These are phyloP conservation scores for Mycena vitilis DNA, from an alignment of 768 basidiomycete genomes.

Conservation along the genomic window DNA sequence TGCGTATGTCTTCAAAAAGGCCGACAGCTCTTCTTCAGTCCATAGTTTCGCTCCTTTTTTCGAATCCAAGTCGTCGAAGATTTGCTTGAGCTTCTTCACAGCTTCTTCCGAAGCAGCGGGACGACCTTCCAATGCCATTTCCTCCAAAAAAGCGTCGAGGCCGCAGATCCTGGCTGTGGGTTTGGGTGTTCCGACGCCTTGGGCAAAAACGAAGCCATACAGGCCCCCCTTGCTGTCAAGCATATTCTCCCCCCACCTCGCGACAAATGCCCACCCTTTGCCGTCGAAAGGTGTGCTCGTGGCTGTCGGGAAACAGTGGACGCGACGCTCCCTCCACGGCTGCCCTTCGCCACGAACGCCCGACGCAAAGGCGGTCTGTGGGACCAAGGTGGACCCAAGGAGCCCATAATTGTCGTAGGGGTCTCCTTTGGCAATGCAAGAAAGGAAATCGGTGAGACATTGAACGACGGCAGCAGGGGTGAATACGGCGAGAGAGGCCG, in stretches of 20 bases:
- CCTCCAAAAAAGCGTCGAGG: conserved; percentile 37
- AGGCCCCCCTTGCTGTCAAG: not conserved
- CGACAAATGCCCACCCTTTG: conserved; percentile 38
- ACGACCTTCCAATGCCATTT: conserved; percentile 40
- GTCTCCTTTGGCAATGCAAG: not conserved
- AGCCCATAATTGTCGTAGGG: not conserved
- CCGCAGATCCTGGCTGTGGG: conserved; percentile 26
- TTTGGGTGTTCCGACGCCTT: not conserved
- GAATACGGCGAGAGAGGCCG: conserved; percentile 41
- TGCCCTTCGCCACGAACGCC: conserved; percentile 26
- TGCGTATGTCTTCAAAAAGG: not conserved
- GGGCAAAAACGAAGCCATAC: conserved; percentile 15
- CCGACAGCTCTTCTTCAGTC: conserved; percentile 11
- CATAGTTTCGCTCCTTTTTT: conserved; percentile 11
- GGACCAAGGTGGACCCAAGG: conserved; percentile 23
- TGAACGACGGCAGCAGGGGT: conserved; percentile 43
- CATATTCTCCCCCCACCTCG: conserved; percentile 1
- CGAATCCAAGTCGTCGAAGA: conserved; percentile 16
- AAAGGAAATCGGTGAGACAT: conserved; percentile 35
- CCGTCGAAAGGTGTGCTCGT: conserved; percentile 13
- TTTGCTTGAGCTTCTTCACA: conserved; percentile 33
- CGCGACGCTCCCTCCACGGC: conserved; percentile 38
- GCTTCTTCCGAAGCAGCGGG: conserved; percentile 33
- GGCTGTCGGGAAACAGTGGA: conserved; percentile 30
- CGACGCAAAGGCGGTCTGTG: conserved; percentile 35